Percentiles rank a stretch among this genome's conserved stretches.
These are phyloP conservation scores for Pichia norvegensis DNA, from an alignment of 1,139 yeast genomes.

Conservation along the genomic window DNA sequence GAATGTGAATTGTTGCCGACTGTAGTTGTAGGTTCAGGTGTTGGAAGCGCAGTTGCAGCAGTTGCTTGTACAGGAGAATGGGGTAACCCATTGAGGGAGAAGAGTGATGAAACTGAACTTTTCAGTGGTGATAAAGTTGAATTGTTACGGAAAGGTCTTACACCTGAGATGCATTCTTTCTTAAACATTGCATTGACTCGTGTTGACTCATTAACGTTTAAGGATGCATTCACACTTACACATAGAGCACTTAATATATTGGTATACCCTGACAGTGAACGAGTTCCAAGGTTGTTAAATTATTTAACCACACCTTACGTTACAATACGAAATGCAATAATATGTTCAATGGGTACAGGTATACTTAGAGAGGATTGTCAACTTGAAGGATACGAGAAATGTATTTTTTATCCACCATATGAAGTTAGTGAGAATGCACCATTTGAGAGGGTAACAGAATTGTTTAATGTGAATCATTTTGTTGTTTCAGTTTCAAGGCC, in stretches of 20 bases:
- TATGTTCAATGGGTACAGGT: conserved; percentile 63
- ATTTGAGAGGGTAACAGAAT: conserved; percentile 79
- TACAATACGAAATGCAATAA: conserved; percentile 77
- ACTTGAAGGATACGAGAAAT: conserved; percentile 34
- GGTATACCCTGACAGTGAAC: conserved; percentile 72
- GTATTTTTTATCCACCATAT: conserved; percentile 40
- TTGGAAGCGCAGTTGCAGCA: conserved; percentile 90
- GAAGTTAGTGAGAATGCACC: conserved; percentile 23
- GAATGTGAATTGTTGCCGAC: conserved; percentile 70
- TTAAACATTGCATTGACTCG: conserved; percentile 69
- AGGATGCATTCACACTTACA: conserved; percentile 83
- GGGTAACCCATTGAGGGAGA: neutral
- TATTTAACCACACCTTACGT: conserved; percentile 93
- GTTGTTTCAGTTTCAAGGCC: conserved; percentile 88
- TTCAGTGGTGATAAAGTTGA: conserved; percentile 13
- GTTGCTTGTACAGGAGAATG: conserved; percentile 44
- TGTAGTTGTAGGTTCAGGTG: conserved; percentile 88
- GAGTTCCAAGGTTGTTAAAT: conserved; percentile 73
- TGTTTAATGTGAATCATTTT: conserved; percentile 90
- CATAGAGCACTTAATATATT: conserved; percentile 80
- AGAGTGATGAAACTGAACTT: neutral
- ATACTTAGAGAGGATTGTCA: conserved; percentile 32
- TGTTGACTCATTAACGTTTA: conserved; percentile 84
- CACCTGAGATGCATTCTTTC: conserved; percentile 75
- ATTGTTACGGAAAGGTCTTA: conserved; percentile 53